Base-by-base conservation (phyloP, 768 basidiomycete species). In the Panellus pusillus region DNA sequence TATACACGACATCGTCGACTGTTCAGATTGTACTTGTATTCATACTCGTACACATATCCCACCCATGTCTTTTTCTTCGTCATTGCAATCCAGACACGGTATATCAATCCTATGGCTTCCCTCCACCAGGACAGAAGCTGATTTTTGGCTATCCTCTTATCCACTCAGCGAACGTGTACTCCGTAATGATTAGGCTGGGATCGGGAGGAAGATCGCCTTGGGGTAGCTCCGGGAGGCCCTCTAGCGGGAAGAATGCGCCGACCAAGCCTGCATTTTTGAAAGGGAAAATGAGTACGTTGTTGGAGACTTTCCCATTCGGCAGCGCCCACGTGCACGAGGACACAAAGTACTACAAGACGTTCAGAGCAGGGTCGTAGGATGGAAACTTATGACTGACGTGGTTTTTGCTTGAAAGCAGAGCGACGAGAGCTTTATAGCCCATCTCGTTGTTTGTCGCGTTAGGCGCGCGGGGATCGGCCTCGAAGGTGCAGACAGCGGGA, bases 161-260 rank as follows among this genome's bases (percentile, higher is more conserved):
- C n/a, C n/a, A n/a, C n/a, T n/a, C n/a, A n/a, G n/a, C n/a, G n/a
- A n/a, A n/a, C n/a, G n/a, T n/a, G n/a, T n/a, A n/a, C n/a, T n/a
- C n/a, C n/a, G n/a, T n/a, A n/a, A n/a, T n/a, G n/a, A n/a, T n/a
- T n/a, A n/a, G n/a, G 58, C 38, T 39, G 36, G 28, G 29, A 27
- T 29, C 53, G 12, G 31, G 60, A 6, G 36, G 63, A 19, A 9
- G 65, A 45, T 50, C 58, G 32, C 32, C 32, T n/a, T 71, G 73
- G 6, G 78, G 79, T 52, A 80, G 64, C 50, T 79, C 78, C 0
- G 84, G 82, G 37, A 86, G 66, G 7, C 82, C 82, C 0, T 71
- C 75, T 9, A 71, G 31, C 6, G 77, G 75, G 66, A 84, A 87
- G 55, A 80, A 72, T 0, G 76, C 76, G 18, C 76, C 83, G 2